Evolutionary conservation across 2,329 filamentous ascomycete species (phyloP).

Genomic region (Trichoderma pleuroti): DNA sequence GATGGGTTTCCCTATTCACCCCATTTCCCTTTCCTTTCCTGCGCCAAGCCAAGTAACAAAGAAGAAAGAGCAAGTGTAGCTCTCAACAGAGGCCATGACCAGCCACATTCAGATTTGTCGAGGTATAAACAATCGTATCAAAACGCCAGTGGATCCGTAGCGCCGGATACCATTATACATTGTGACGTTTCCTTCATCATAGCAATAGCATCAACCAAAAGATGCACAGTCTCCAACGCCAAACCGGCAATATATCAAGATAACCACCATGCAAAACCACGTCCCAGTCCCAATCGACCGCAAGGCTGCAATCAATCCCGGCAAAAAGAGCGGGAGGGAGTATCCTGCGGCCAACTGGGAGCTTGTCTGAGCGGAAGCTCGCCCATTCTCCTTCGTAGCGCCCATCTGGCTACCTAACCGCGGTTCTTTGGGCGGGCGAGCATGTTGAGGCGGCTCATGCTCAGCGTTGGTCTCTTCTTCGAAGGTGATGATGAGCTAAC

Average conservation of each 20-base stretch:
- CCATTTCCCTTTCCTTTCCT: conserved; percentile 11
- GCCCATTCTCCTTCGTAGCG: not conserved
- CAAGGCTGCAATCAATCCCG: not conserved
- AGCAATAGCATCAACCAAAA: not conserved
- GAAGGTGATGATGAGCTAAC: conserved; percentile 39
- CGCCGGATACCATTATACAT: conserved; percentile 5
- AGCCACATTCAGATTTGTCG: conserved; percentile 23
- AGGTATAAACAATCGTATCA: conserved; percentile 26
- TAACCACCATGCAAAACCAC: not conserved
- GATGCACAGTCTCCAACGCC: conserved; percentile 4
- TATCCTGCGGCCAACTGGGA: not conserved
- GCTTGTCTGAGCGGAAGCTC: not conserved
- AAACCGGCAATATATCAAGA: not conserved
- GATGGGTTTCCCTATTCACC: not conserved
- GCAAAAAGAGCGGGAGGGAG: not conserved
- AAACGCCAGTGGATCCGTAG: conserved; percentile 27
- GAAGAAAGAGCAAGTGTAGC: conserved; percentile 20
- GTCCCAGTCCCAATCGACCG: not conserved
- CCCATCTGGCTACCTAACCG: conserved; percentile 33
- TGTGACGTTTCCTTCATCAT: conserved; percentile 15
- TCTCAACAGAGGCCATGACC: conserved; percentile 16
- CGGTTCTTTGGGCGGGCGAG: conserved; percentile 58
- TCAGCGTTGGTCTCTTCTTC: conserved; percentile 53
- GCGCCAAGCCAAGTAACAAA: conserved; percentile 16
- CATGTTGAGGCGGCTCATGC: conserved; percentile 58